phyloP scores from a whole-genome alignment of 31 red algal genomes.

The Porphyra umbilicalis region DNA sequence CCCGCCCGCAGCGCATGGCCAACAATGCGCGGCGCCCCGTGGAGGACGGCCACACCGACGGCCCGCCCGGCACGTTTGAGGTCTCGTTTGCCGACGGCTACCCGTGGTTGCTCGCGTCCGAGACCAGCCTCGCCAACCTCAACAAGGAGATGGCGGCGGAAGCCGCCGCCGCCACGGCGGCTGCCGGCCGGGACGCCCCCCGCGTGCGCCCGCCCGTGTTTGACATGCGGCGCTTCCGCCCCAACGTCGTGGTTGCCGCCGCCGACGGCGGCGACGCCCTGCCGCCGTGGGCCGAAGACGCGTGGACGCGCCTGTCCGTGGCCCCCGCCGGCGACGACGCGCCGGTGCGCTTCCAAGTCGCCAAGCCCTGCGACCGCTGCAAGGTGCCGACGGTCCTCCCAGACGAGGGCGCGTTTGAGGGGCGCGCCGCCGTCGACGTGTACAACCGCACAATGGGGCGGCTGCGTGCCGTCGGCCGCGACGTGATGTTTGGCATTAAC shows the following conservation, averaged over 20 bases:
- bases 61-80: neutral
- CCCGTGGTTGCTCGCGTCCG: constrained; percentile 51
- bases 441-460: neutral
- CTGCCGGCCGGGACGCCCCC: constrained; percentile 9
- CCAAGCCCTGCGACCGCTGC: constrained; percentile 52
- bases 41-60: neutral
- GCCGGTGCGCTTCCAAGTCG: constrained; percentile 16
- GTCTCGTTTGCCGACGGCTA: constrained; percentile 54
- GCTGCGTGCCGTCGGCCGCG: neutral
- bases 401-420: constrained; percentile 14
- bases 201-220: neutral
- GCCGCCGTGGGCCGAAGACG: constrained; percentile 48
- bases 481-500: constrained; percentile 21
- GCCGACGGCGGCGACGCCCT: constrained; percentile 4
- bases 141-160: constrained; percentile 4
- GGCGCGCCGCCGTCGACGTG: neutral
- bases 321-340: neutral
- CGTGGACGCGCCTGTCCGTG: constrained; percentile 19
- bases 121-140: constrained; percentile 29
- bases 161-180: constrained; percentile 4
- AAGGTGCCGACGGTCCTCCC: constrained; percentile 34
- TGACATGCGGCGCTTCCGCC: constrained; percentile 40
- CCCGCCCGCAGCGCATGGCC: neutral
- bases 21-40: neutral
- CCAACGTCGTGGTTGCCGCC: constrained; percentile 52